Conservation (phyloP, 2,329 filamentous ascomycete genomes). For the Chrysoporthe cubensis region DNA sequence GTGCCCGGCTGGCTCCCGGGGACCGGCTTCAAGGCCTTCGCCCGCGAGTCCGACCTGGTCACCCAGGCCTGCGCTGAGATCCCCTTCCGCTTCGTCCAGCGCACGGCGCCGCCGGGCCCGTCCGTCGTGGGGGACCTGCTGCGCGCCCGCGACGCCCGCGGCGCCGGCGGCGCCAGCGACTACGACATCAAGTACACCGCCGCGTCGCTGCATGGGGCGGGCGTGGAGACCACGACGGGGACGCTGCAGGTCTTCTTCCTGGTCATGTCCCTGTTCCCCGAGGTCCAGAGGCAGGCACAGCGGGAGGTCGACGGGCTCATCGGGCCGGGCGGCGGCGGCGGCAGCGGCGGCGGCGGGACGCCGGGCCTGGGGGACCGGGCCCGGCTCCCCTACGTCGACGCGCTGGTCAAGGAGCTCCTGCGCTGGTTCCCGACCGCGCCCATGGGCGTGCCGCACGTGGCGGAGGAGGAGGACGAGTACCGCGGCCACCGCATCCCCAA, state of each 20-base stretch:
- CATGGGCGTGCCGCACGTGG: conserved; percentile 38
- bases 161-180: conserved; percentile 4
- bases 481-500: conserved; percentile 15
- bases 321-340: conserved; percentile 27
- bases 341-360: background rate
- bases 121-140: conserved; percentile 2
- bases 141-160: background rate
- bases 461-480: conserved; percentile 31
- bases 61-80: conserved; percentile 26
- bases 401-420: conserved; percentile 15
- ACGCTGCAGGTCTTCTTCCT: conserved; percentile 41
- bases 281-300: conserved; percentile 42
- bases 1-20: conserved; percentile 38
- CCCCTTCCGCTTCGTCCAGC: conserved; percentile 33
- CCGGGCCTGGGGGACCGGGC: conserved; percentile 2
- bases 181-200: conserved; percentile 13
- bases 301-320: conserved; percentile 15
- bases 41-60: conserved; percentile 24
- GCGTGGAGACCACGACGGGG: conserved; percentile 15
- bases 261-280: conserved; percentile 47
- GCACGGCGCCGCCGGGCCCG: conserved; percentile 25
- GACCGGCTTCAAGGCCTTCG: conserved; percentile 33
- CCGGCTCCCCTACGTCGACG: conserved; percentile 19
- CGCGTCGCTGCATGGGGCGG: background rate
- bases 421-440: conserved; percentile 26